Evolutionary conservation across 1,139 yeast genomes (phyloP), one percentile per base, ranked within the genome.

Genomic region (Sugiyamaella japonica): DNA sequence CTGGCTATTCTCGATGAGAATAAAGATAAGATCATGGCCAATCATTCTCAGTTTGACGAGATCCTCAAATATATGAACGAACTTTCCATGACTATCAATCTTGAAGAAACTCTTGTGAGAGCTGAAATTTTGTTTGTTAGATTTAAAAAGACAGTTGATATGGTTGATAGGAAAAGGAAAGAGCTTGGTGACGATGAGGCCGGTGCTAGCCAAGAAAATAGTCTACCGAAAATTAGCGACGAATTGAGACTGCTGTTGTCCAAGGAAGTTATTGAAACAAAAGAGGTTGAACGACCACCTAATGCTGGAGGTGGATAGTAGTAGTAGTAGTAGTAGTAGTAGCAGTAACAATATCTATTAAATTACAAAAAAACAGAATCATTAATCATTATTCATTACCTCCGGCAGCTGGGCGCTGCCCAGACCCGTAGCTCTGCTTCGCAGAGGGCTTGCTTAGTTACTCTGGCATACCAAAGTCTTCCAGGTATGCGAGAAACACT

Each of bases 31-130:
- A 88, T 93, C 45, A 81, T 85, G 61, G 82, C 84, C 51, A 87
- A 89, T 65, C 76, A 91, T 58, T 74, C 75, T 36, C 82, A 85
- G 58, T 91, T 93, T 72, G 99, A 93, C 67, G 97, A 91, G 68
- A 93, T 93, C 16, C 77, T 93, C 64, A 89, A 88, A 73, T 95
- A 88, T 69, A 87, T 93, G 82, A 93, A 93, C 70, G 98, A 93
- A 63, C 77, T 95, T 59, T 83, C 89, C 50, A 85, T 86, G 78
- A 80, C 83, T 4, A 76, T 90, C 73, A 83, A 89, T 58, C 73
- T 90, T 64, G 82, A 85, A 49, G 93, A 87, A 60, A 73, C 89
- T 48, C 77, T 91, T 54, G 83, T 88, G 10, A 75, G 97, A 48
- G 84, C 95, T 10, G 98, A 93, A 68, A 75, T 89, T 37, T 73